Base-by-base conservation (phyloP, 2,329 filamentous ascomycete species). In the Xylaria sp. region DNA sequence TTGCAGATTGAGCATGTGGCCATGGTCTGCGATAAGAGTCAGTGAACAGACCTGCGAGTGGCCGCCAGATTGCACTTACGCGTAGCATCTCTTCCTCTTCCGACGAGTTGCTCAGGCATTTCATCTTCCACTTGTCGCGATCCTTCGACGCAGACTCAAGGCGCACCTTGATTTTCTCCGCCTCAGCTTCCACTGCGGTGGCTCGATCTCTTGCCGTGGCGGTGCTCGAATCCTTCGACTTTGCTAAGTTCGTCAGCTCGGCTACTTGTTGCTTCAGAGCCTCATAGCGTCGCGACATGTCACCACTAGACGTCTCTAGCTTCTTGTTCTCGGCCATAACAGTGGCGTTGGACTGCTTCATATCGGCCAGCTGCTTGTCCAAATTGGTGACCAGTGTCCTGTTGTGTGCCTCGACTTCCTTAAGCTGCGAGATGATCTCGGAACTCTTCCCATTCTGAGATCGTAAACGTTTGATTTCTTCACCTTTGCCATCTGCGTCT, bases 1-100 rank as follows among this genome's bases (percentile, higher is more conserved):
- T 91, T 90, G 76, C 95, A 99, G 46, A 97, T 90, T 9, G 91
- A 91, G 77, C 94, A 99, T 47, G 96, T 85, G 26, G 90, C 88
- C 72, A 94, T 82, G 66, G 82, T 81, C 87, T 91, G 66, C 1
- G 53, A 13, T 46, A 40, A 44, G 51, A 18, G 68, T 79, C 66
- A 79, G 75, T 56, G 39, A 40, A 41, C 2, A 17, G 9, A 39
- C n/a, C 8, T 16, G 0, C 29, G 29, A 4, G 16, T 41, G n/a
- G 29, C 20, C 22, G 38, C 39, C 24, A 62, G 0, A 47, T 44
- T 44, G 43, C 44, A 84, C 90, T 80, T 81, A 95, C 91, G 72
- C 93, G 84, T 66, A 97, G 81, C 79, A 91, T 89, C 69, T 93
- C 89, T 69, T 92, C 89, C 65, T 92, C 90, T 29, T 90, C 87